phyloP scores from a whole-genome alignment of 352 stramenopile species.

The Aphanomyces astaci region DNA sequence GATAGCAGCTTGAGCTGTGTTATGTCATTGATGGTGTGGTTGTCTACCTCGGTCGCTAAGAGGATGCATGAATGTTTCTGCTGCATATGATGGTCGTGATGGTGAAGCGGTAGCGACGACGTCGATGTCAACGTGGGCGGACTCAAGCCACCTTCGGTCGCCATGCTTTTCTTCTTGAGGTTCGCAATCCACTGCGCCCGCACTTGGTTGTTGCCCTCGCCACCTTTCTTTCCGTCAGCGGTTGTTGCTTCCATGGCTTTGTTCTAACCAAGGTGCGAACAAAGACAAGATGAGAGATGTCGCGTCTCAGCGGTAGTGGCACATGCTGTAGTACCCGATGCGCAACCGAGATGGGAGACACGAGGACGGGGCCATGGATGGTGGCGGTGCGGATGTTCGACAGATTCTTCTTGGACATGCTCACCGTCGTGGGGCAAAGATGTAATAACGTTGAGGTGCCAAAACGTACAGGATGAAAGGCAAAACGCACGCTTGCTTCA shows the following conservation, averaged over 20 bases:
- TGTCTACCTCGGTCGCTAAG: background rate
- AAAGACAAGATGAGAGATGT: background rate
- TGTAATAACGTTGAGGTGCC: background rate
- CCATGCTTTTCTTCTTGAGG: slow-evolving; percentile 57
- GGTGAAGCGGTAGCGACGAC: background rate
- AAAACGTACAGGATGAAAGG: background rate
- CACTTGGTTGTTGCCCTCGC: slow-evolving; percentile 46
- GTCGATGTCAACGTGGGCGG: background rate
- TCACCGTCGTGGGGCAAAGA: background rate
- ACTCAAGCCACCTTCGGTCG: background rate
- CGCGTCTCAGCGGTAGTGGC: no score
- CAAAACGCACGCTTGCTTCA: slow-evolving; percentile 8
- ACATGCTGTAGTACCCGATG: slow-evolving; percentile 45
- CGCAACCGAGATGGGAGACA: slow-evolving; percentile 46
- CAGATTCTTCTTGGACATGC: slow-evolving; percentile 29
- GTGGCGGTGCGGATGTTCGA: slow-evolving; percentile 24
- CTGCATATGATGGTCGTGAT: background rate
- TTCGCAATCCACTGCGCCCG: slow-evolving; percentile 81
- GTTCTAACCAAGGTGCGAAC: slow-evolving; percentile 15
- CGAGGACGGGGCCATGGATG: slow-evolving; percentile 28
- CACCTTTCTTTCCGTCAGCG: background rate
- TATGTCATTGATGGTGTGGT: background rate
- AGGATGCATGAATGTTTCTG: background rate
- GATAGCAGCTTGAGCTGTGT: no score
- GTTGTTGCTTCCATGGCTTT: background rate